phyloP scores from a whole-genome alignment of 2,329 filamentous ascomycete genomes.

The Aspergillus brunneoviolaceus region DNA sequence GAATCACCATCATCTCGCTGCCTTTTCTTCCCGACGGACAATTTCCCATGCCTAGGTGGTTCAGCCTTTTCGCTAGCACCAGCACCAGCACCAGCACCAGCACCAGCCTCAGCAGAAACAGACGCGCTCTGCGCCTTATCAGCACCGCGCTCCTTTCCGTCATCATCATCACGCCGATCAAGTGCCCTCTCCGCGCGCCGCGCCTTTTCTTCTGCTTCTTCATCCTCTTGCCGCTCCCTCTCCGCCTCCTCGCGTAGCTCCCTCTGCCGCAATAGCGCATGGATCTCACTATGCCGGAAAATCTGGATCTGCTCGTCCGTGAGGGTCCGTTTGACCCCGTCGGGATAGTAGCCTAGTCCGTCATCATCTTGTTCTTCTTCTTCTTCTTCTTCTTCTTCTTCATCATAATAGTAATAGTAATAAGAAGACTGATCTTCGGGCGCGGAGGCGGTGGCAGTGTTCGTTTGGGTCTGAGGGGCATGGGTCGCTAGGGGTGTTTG shows the following conservation, averaged over 20 bases:
- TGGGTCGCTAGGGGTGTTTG: not conserved
- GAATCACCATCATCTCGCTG: constrained; percentile 16
- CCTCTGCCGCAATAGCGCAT: constrained; percentile 62
- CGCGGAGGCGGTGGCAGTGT: not conserved
- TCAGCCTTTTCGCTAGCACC: not conserved
- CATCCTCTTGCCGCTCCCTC: constrained; percentile 21
- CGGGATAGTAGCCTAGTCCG: constrained; percentile 76
- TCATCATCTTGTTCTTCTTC: constrained; percentile 57
- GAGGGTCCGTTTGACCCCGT: constrained; percentile 83
- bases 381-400: constrained; percentile 28
- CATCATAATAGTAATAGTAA: constrained; percentile 5
- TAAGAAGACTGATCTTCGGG: not conserved
- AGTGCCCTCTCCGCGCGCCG: not conserved
- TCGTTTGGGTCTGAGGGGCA: too few species aligned
- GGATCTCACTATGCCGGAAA: constrained; percentile 85
- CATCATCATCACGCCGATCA: not conserved
- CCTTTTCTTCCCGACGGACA: not conserved
- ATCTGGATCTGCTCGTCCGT: constrained; percentile 90
- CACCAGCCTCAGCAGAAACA: not conserved
- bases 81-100: not conserved
- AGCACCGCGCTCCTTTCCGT: not conserved
- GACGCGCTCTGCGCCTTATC: too few species aligned
- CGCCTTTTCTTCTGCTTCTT: not conserved
- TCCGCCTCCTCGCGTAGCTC: constrained; percentile 33
- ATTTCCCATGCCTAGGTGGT: not conserved